phyloP scores from a whole-genome alignment of 2,329 filamentous ascomycete species.

The Tolypocladium ovalisporum region DNA sequence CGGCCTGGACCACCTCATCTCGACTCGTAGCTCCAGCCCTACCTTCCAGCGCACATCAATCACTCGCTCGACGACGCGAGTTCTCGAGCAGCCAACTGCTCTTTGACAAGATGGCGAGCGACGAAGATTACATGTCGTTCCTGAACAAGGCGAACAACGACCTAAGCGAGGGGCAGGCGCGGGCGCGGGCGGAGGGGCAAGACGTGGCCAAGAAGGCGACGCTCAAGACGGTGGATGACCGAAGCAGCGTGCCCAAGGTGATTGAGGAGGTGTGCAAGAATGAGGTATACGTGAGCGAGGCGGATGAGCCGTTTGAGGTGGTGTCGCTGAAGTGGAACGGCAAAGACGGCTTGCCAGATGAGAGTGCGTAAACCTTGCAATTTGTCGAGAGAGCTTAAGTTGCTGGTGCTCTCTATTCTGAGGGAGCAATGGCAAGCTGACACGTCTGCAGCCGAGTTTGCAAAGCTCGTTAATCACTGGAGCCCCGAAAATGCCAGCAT shows the following conservation, averaged over 20 bases:
- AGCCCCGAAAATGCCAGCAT: slow-evolving; percentile 44
- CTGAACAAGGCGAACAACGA: slow-evolving; percentile 79
- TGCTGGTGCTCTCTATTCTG: not conserved
- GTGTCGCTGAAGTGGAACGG: slow-evolving; percentile 55
- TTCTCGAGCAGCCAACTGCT: slow-evolving; percentile 7
- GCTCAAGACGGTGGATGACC: slow-evolving; percentile 42
- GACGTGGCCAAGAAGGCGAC: slow-evolving; percentile 14
- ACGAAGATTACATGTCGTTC: slow-evolving; percentile 77
- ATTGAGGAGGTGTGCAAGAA: slow-evolving; percentile 39
- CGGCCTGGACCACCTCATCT: not conserved
- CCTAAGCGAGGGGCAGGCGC: slow-evolving; percentile 39
- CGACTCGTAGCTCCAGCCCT: not conserved
- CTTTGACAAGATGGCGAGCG: slow-evolving; percentile 50
- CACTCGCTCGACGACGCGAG: slow-evolving; percentile 2
- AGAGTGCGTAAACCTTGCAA: slow-evolving; percentile 36
- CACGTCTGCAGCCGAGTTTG: slow-evolving; percentile 50
- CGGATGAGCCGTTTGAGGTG: slow-evolving; percentile 75
- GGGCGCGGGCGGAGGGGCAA: slow-evolving; percentile 6
- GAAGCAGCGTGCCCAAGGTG: slow-evolving; percentile 47
- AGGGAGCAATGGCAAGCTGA: not conserved
- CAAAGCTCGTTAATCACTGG: slow-evolving; percentile 51
- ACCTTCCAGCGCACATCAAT: not conserved
- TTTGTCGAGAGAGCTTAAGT: not conserved
- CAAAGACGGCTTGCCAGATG: slow-evolving; percentile 43
- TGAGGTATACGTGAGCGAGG: slow-evolving; percentile 66